Evolutionary conservation across 2,329 filamentous ascomycete genomes (phyloP).

Genomic region (Pseudopyrenochaeta lycopersici): DNA sequence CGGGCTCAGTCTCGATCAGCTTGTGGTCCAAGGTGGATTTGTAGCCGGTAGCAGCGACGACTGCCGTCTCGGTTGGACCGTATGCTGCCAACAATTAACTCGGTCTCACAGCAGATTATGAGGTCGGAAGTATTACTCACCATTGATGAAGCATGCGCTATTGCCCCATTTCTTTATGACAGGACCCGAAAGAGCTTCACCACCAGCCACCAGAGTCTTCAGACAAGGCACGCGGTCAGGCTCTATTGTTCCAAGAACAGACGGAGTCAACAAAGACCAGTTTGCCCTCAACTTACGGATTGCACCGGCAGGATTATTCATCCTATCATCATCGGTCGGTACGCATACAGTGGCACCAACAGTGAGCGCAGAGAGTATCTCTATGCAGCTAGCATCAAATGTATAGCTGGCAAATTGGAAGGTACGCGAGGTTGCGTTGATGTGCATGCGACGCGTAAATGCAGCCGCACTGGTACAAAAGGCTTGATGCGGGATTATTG

Average conservation of each 20-base stretch:
- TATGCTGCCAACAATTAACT: conserved; percentile 29
- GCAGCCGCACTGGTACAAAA: conserved; percentile 59
- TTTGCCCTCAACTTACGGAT: conserved; percentile 40
- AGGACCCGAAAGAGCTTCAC: conserved; percentile 52
- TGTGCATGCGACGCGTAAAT: conserved; percentile 48
- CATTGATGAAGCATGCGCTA: conserved; percentile 56
- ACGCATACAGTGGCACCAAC: conserved; percentile 63
- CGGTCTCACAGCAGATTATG: too few relatives aligned
- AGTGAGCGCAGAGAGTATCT: conserved; percentile 62
- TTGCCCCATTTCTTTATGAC: conserved; percentile 56
- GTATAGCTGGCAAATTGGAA: conserved; percentile 62
- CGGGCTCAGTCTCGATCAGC: conserved; percentile 34
- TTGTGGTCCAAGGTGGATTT: conserved; percentile 37
- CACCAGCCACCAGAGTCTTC: conserved; percentile 55
- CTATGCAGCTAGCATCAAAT: conserved; percentile 65
- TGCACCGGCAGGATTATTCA: conserved; percentile 61
- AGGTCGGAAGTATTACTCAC: too few relatives aligned
- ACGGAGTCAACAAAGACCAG: conserved; percentile 43
- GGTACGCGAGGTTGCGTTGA: conserved; percentile 64
- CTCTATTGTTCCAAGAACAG: conserved; percentile 50
- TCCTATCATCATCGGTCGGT: conserved; percentile 63
- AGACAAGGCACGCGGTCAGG: conserved; percentile 52
- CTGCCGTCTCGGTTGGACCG: conserved; percentile 44
- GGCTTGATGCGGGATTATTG: conserved; percentile 69
- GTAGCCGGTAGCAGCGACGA: conserved; percentile 33